Evolutionary conservation across 2,329 filamentous ascomycete genomes (phyloP).

Genomic region (Ascochyta pisi): DNA sequence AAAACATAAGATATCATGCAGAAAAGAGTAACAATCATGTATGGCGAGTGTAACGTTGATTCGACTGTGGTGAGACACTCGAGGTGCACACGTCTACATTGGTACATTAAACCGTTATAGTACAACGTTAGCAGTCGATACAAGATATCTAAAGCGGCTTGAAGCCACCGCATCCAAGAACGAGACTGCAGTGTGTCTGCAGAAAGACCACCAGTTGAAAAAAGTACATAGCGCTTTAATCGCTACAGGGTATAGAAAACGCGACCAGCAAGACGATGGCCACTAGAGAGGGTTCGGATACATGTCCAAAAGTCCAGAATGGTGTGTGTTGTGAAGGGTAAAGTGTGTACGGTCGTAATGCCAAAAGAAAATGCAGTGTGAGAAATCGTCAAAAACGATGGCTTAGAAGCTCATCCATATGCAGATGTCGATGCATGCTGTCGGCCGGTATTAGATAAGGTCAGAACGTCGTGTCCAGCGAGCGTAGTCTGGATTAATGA

Average conservation of each 20-base stretch:
- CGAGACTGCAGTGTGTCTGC: slow-evolving; percentile 5
- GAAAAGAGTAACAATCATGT: slow-evolving; percentile 14
- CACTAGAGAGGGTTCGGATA: slow-evolving; percentile 19
- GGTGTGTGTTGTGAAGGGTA: slow-evolving; percentile 24
- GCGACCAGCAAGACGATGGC: slow-evolving; percentile 11
- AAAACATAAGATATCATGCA: slow-evolving; percentile 12
- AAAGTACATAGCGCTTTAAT: slow-evolving; percentile 16
- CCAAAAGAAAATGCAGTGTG: slow-evolving; percentile 24
- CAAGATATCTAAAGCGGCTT: slow-evolving; percentile 24
- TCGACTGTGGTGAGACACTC: not conserved
- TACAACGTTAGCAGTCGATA: slow-evolving; percentile 26
- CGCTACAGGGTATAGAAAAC: slow-evolving; percentile 29
- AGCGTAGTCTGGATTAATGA: slow-evolving; percentile 16
- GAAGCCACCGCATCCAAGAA: slow-evolving; percentile 8
- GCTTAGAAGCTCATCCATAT: not conserved
- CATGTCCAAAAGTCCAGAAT: slow-evolving; percentile 19
- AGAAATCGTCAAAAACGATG: slow-evolving; percentile 17
- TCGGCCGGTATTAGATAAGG: slow-evolving; percentile 22
- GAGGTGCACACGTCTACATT: slow-evolving; percentile 16
- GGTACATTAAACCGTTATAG: slow-evolving; percentile 39
- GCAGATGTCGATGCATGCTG: slow-evolving; percentile 2
- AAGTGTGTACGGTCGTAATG: slow-evolving; percentile 28
- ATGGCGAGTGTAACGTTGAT: not conserved
- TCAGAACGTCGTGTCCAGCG: slow-evolving; percentile 24
- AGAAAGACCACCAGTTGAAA: slow-evolving; percentile 1